These are phyloP conservation scores for Sphagnurus paluster DNA, from an alignment of 1,284 basidiomycete species.

Conservation along the genomic window DNA sequence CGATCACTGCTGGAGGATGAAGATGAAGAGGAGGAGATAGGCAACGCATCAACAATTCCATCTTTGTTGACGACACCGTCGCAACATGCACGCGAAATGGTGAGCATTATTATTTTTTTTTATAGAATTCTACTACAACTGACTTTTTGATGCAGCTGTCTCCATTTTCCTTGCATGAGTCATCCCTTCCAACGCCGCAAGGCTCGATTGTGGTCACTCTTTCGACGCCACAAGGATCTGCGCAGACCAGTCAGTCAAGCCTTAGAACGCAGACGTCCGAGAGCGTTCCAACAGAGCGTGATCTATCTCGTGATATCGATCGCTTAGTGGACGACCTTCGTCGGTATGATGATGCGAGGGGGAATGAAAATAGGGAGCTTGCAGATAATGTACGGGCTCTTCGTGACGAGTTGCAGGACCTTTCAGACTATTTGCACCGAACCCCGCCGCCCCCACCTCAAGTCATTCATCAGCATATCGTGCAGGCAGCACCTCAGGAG, in stretches of 20 bases:
- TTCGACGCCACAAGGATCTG: constrained; percentile 61
- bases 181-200: constrained; percentile 34
- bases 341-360: constrained; percentile 55
- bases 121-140: constrained; percentile 9
- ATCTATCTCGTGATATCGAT: constrained; percentile 67
- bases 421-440: constrained; percentile 48
- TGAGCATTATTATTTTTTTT: constrained; percentile 26
- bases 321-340: constrained; percentile 65
- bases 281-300: constrained; percentile 37
- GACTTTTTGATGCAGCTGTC: constrained; percentile 20
- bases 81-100: constrained; percentile 31
- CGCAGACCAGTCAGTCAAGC: constrained; percentile 55
- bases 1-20: constrained; percentile 30
- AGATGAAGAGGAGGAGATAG: constrained; percentile 9
- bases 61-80: constrained; percentile 50
- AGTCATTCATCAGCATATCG: constrained; percentile 3
- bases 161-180: constrained; percentile 17
- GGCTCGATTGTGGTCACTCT: constrained; percentile 57
- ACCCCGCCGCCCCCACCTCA: constrained; percentile 27
- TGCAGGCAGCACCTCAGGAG: not conserved
- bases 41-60: constrained; percentile 46
- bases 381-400: constrained; percentile 61
- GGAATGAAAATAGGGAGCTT: constrained; percentile 60
- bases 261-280: constrained; percentile 51
- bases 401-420: constrained; percentile 58